Evolutionary conservation across 805 yeast species (phyloP), one percentile per base, ranked within the genome.

Genomic region (Ogataea nakhonphanomensis): DNA sequence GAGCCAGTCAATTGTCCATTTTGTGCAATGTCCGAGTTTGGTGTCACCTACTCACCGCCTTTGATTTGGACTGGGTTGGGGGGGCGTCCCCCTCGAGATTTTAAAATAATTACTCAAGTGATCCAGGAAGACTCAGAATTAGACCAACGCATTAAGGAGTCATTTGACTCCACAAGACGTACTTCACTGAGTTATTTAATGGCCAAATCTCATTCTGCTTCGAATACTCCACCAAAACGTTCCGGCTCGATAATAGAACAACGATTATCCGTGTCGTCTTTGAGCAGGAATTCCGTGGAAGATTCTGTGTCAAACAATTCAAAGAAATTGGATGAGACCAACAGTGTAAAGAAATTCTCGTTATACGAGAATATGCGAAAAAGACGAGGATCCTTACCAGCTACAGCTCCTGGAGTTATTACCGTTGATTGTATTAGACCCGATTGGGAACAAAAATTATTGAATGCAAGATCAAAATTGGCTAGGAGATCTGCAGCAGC

Each of bases 401-500:
- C 86, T 2, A 70, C 74, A 38, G 79, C 85, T 21, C 78, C 82
- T 4, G 74, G 73, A 9, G 95, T 86, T 4, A 72, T 89, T 20
- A 80, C 91, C 0, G 78, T 88, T 8, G 99, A 91, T 63, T 65
- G 62, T 47, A 85, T 91, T 30, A 72, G 97, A 37, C 98, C 99
- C 1, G 96, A 87, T 56, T 91, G 99, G 99, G 89, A 86, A 53
- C 64, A 70, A 13, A 84, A 79, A 48, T 71, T 91, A 34, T 69
- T 73, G 7, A 71, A 77, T 36, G 95, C 96, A 4, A 74, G 90
- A 37, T 73, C 81, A 43, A 81, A 81, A 49, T 65, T 88, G 25
- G 96, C 95, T 0, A 74, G 95, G 43, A 74, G 88, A 54, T 81
- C 96, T 0, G 97, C 97, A 0, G 87, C 95, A 10, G 98, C 98